Evolutionary conservation across 768 basidiomycete species (phyloP).

Genomic region (Exsudoporus frostii): DNA sequence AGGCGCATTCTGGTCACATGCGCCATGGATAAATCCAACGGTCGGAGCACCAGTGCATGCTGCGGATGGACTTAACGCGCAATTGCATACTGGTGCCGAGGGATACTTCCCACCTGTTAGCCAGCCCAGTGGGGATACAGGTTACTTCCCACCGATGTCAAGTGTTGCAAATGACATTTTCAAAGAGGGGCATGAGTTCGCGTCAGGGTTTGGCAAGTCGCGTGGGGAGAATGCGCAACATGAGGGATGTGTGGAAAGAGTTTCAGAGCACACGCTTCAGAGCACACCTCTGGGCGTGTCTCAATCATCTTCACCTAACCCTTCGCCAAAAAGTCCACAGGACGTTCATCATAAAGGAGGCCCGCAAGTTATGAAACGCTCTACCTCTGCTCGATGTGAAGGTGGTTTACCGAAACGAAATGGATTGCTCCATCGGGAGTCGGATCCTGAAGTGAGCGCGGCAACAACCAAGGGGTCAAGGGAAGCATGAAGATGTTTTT

Average conservation of each 20-base stretch:
- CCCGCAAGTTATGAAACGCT: constrained; percentile 26
- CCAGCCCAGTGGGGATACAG: constrained; percentile 20
- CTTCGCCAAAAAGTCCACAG: constrained; percentile 4
- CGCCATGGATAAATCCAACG: constrained; percentile 55
- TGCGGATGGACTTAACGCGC: constrained; percentile 14
- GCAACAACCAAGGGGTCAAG: constrained; percentile 23
- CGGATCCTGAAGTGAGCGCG: constrained; percentile 27
- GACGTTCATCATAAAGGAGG: constrained; percentile 17
- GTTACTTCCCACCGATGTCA: constrained; percentile 45
- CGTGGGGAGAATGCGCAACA: not conserved
- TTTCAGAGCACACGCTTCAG: constrained; percentile 3
- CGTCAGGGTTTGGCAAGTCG: not conserved
- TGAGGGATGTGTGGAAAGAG: constrained; percentile 1
- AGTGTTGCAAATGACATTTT: constrained; percentile 37
- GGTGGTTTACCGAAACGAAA: constrained; percentile 27
- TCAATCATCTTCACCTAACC: constrained; percentile 7
- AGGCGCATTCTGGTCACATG: constrained; percentile 66
- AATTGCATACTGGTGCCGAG: constrained; percentile 13
- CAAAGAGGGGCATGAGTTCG: constrained; percentile 20
- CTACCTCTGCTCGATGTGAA: constrained; percentile 28
- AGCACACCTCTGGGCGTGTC: constrained; percentile 8
- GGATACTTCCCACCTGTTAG: constrained; percentile 45
- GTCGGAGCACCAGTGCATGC: constrained; percentile 56
- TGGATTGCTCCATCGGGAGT: constrained; percentile 29
- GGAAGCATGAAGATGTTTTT: constrained; percentile 17